Percentiles rank a stretch among this genome's conserved stretches.
Conservation (phyloP, 805 yeast genomes). For the Candida suzukii region DNA sequence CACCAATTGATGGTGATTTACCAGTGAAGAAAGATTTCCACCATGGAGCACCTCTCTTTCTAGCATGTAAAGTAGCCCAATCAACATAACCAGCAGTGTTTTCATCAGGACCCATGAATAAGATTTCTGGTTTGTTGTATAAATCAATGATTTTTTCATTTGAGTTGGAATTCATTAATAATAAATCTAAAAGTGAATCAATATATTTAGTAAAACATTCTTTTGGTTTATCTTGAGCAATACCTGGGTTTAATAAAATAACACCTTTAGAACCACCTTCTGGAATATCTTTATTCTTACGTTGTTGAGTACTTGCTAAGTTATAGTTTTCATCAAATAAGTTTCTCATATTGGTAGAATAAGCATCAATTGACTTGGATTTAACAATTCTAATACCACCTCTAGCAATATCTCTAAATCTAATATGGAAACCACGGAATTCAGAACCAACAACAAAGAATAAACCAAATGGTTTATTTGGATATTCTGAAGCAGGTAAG, state of each 20-base stretch:
- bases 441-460: conserved; percentile 94
- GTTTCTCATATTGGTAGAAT: conserved; percentile 75
- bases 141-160: conserved; percentile 82
- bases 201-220: conserved; percentile 89
- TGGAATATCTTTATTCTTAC: conserved; percentile 96
- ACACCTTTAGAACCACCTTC: conserved; percentile 99
- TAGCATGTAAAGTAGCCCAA: conserved; percentile 96
- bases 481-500: conserved; percentile 81
- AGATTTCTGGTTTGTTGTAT: conserved; percentile 77
- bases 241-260: conserved; percentile 65
- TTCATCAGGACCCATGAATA: conserved; percentile 99
- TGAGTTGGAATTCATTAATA: conserved; percentile 55
- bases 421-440: conserved; percentile 93
- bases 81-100: conserved; percentile 93
- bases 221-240: conserved; percentile 70
- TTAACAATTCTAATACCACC: conserved; percentile 97
- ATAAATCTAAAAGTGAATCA: conserved; percentile 81
- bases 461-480: conserved; percentile 90
- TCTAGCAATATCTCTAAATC: conserved; percentile 95
- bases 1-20: conserved; percentile 85
- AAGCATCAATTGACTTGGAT: conserved; percentile 80
- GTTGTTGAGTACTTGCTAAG: conserved; percentile 92
- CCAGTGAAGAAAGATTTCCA: conserved; percentile 99
- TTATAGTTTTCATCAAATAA: conserved; percentile 95
- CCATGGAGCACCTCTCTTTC: conserved; percentile 88